These are phyloP conservation scores for Gyromitra esculenta DNA, from an alignment of 2,329 filamentous ascomycete genomes.

Conservation along the genomic window DNA sequence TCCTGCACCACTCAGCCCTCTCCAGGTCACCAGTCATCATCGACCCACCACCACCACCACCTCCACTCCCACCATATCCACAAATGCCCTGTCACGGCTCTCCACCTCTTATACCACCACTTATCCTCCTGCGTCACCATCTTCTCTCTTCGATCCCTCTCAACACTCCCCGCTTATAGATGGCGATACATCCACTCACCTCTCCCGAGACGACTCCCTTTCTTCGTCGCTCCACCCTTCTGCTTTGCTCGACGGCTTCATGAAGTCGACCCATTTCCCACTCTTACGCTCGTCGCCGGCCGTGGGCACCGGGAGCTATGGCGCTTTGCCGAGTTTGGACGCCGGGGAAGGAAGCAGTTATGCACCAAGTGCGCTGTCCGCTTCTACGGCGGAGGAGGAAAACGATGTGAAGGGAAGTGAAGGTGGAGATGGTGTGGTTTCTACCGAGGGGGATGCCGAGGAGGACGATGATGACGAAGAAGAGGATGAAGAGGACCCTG, in stretches of 20 bases:
- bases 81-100: not conserved
- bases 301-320: constrained; percentile 71
- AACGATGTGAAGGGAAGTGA: constrained; percentile 59
- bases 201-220: not conserved
- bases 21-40: constrained; percentile 16
- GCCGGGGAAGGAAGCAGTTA: constrained; percentile 30
- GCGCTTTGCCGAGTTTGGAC: constrained; percentile 65
- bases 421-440: constrained; percentile 60
- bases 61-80: constrained; percentile 2
- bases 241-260: constrained; percentile 17
- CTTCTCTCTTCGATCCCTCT: not conserved
- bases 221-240: not conserved
- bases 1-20: not conserved
- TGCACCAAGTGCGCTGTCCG: constrained; percentile 18
- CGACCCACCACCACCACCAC: not conserved
- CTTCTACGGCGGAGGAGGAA: constrained; percentile 42
- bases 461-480: constrained; percentile 59
- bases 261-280: constrained; percentile 59
- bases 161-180: constrained; percentile 22
- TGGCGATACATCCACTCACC: constrained; percentile 14
- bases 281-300: constrained; percentile 70
- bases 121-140: not conserved
- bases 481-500: constrained; percentile 65
- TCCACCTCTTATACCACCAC: constrained; percentile 1
- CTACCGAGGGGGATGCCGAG: constrained; percentile 61